Base-by-base conservation (phyloP, 352 stramenopile genomes). In the Globisporangium spiculum region DNA sequence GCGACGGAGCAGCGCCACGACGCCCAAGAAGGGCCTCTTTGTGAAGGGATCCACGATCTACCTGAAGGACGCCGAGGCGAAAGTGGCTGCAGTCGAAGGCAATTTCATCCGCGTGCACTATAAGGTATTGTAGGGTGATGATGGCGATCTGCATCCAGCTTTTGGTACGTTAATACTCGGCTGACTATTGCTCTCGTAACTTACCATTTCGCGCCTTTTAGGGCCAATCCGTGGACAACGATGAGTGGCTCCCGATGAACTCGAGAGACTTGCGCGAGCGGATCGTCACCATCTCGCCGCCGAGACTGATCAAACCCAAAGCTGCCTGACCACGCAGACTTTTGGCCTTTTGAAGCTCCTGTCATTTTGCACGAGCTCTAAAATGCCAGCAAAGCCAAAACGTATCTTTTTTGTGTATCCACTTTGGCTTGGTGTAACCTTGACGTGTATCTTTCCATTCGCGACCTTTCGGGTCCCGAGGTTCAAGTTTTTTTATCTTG, bases 41-140 rank as follows among this genome's bases (percentile, higher is more conserved):
- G 64, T 80, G 10, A 92, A 92, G 63, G 84, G 84, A 24, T 80
- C 80, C 20, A 90, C 76, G 12, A 88, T 92, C 60, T 70, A 88
- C 56, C 86, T 91, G 24, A 74, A 87, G 22, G 83, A 88, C 62
- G 76, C 73, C 4, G 81, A 92, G 84, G 86, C 83, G 3, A 87
- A 84, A 58, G 74, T 94, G 26, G 79, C 74, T 1, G 84, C 83
- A 1, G 78, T 95, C 5, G 78, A 92, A 46, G 85, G 86, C 71
- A 87, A 88, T 38, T 90, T 83, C 53, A 82, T 93, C 63, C 85
- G 87, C 18, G 71, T 95, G 8, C 87, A 93, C 55, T 93, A 93
- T 74, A 93, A 93, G 72, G 84, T 89, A 32, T 32, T 32, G 30
- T 32, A 70, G 50, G 46, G 5, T 12, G 6, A 18, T n/a, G 32